Evolutionary conservation across 352 stramenopile species (phyloP), one percentile per base, ranked within the genome.

Genomic region (Globisporangium sylvaticum): DNA sequence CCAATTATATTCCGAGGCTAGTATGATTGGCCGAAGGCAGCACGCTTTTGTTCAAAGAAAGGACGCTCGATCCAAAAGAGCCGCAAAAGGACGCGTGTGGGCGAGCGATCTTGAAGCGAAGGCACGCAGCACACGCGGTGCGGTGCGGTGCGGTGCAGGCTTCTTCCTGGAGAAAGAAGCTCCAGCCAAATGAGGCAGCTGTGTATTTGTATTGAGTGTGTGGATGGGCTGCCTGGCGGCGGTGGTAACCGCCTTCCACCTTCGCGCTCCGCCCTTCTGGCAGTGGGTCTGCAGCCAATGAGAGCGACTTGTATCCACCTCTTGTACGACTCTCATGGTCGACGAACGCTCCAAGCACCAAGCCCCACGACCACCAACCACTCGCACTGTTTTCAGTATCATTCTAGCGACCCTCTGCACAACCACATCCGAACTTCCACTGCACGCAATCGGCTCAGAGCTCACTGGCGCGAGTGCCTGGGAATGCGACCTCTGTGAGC

Each of bases 401-500:
- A 48, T n/a, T 48, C 39, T n/a, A n/a, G 39, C 5, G 48, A 29
- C 52, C 25, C 25, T 57, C 50, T 27, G 24, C 24, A 29, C 14
- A n/a, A 12, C 61, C 61, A 60, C 48, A 15, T 50, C 34, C 34
- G 42, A 10, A 22, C 4, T 52, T 29, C 31, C 10, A 25, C 14
- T 34, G 8, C 24, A 29, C 27, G 46, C 32, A 42, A 62, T 58
- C 50, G 25, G 44, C 24, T 63, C 57, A 83, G 50, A 83, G 69
- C 65, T 85, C 76, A 31, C 70, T 39, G 42, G 34, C 25, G 25
- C 39, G 62, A 39, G 68, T 55, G 34, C 73, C 67, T 6, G 44
- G n/a, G n/a, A n/a, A n/a, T 4, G 32, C 34, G 9, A 32, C 42
- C 24, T 53, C 52, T 32, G 59, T 18, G n/a, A 79, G 66, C 31